Conservation (phyloP, 108 stramenopile species). For the Skeletonema costatum region DNA sequence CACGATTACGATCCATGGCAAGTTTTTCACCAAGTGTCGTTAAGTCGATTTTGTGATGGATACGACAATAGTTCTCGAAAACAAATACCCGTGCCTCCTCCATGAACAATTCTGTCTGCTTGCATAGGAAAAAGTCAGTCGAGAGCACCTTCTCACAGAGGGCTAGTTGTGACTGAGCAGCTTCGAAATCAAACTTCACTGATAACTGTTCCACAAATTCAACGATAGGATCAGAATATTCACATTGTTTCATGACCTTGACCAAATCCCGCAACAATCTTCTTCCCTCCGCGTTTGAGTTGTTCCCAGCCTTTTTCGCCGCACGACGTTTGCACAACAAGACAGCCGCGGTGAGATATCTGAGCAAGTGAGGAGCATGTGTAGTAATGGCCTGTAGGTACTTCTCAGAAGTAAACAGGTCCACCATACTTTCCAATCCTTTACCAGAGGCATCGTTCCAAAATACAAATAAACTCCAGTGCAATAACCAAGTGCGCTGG, state of each 20-base stretch:
- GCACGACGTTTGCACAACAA: conserved; percentile 91
- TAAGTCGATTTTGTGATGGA: conserved; percentile 98
- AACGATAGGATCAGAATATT: conserved; percentile 96
- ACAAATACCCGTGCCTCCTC: conserved; percentile 98
- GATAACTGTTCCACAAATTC: conserved; percentile 96
- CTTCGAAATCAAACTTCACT: conserved; percentile 98
- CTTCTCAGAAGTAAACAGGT: conserved; percentile 83
- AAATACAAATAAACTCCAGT: conserved; percentile 98
- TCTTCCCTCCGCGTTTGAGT: conserved; percentile 65
- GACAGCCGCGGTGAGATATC: conserved; percentile 97
- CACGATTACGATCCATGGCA: conserved; percentile 91
- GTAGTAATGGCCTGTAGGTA: conserved; percentile 98
- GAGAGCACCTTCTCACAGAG: conserved; percentile 87
- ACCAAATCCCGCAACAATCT: conserved; percentile 87
- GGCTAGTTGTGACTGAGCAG: conserved; percentile 88
- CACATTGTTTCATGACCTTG: conserved; percentile 92
- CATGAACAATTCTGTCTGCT: conserved; percentile 94
- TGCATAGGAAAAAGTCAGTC: conserved; percentile 97
- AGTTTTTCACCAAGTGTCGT: conserved; percentile 92
- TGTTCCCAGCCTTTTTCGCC: conserved; percentile 69
- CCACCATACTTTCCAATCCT: conserved; percentile 88
- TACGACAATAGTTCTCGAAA: conserved; percentile 99
- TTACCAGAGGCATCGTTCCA: conserved; percentile 92
- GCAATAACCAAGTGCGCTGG: conserved; percentile 97
- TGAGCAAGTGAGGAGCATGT: conserved; percentile 96